phyloP scores from a whole-genome alignment of 2,329 filamentous ascomycete genomes.

The Aspergillus arachidicola region DNA sequence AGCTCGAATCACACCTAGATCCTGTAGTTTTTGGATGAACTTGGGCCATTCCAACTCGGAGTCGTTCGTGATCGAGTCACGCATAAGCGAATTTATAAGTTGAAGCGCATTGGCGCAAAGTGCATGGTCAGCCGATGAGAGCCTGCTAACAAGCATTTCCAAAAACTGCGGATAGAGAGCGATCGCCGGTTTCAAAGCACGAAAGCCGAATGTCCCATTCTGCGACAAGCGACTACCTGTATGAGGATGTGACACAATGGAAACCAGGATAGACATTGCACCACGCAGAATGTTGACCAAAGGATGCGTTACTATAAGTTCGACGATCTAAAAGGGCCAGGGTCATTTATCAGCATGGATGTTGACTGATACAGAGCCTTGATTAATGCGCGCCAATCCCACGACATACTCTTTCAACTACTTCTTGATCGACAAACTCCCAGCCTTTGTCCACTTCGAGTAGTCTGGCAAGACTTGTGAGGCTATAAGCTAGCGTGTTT shows the following conservation, averaged over 20 bases:
- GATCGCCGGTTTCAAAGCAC: slow-evolving; percentile 87
- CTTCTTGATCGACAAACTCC: slow-evolving; percentile 64
- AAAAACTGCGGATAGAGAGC: slow-evolving; percentile 92
- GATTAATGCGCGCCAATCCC: slow-evolving; percentile 2
- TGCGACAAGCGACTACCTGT: slow-evolving; percentile 53
- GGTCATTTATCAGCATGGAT: slow-evolving; percentile 8
- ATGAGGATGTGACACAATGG: slow-evolving; percentile 85
- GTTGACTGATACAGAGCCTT: neutral
- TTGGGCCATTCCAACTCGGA: slow-evolving; percentile 85
- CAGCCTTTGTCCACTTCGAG: slow-evolving; percentile 98
- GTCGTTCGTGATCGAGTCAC: slow-evolving; percentile 82
- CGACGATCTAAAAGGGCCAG: slow-evolving; percentile 64
- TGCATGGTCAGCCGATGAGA: slow-evolving; percentile 92
- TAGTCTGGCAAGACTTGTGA: slow-evolving; percentile 83
- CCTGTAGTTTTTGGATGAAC: slow-evolving; percentile 91
- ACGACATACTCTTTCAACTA: slow-evolving; percentile 61
- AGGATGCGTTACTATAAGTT: slow-evolving; percentile 91
- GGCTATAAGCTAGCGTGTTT: slow-evolving; percentile 92
- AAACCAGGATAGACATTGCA: slow-evolving; percentile 94
- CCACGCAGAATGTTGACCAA: slow-evolving; percentile 96
- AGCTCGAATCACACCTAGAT: slow-evolving; percentile 87
- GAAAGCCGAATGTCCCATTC: slow-evolving; percentile 78
- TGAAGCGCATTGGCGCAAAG: slow-evolving; percentile 94
- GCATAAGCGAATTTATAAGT: slow-evolving; percentile 91
- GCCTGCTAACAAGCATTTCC: slow-evolving; percentile 86